Percentiles rank a stretch among this genome's conserved stretches.
Evolutionary conservation across 2,329 filamentous ascomycete genomes (phyloP).

Genomic region (Emmonsia crescens): DNA sequence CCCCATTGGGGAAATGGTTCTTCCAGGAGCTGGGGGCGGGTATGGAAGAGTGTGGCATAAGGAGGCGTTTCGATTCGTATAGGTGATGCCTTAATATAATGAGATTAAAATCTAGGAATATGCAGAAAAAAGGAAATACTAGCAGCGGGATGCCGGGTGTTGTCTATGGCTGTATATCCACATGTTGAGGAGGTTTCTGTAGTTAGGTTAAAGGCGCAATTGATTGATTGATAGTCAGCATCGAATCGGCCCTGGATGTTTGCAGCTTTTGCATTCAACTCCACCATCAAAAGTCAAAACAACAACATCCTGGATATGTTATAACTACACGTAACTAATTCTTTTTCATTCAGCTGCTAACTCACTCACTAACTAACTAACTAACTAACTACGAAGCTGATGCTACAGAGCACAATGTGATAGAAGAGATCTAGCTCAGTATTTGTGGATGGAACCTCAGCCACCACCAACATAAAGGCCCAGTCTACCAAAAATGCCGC

Average conservation of each 20-base stretch:
- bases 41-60: not conserved
- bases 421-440: too few relatives aligned
- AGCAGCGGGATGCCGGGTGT: not conserved
- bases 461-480: not conserved
- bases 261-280: not conserved
- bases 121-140: not conserved
- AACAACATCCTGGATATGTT: too few relatives aligned
- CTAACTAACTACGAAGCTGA: too few relatives aligned
- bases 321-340: too few relatives aligned
- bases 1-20: slow-evolving; percentile 39
- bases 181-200: too few relatives aligned
- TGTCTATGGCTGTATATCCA: not conserved
- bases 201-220: not conserved
- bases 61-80: not conserved
- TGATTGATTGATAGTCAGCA: not conserved
- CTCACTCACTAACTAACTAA: too few relatives aligned
- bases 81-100: not conserved
- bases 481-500: not conserved
- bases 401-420: too few relatives aligned
- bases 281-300: too few relatives aligned
- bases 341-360: too few relatives aligned
- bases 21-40: slow-evolving; percentile 27
- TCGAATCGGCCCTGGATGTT: not conserved
- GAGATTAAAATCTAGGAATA: too few relatives aligned
- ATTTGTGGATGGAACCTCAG: not conserved